These are phyloP conservation scores for Litsea cubeba DNA, from an alignment of 164 flowering plant genomes.

Conservation along the genomic window DNA sequence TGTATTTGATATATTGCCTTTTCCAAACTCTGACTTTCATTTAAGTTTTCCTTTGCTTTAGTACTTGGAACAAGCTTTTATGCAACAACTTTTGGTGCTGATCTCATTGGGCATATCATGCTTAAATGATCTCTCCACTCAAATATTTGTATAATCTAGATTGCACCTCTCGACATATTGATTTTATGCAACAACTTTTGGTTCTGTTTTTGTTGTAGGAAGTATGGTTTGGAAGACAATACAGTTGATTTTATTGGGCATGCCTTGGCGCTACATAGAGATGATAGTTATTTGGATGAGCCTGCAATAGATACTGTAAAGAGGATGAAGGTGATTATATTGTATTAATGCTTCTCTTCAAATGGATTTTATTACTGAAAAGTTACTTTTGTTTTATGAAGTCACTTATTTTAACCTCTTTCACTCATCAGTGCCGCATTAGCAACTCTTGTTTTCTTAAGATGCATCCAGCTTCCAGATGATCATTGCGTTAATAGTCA, in stretches of 20 bases:
- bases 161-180: neutral
- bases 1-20: no score
- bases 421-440: neutral
- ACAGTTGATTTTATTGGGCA: slow-evolving; percentile 95
- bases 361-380: neutral
- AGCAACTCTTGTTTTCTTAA: no score
- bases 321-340: slow-evolving; percentile 68
- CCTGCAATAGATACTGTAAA: slow-evolving; percentile 80
- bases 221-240: slow-evolving; percentile 87
- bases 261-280: slow-evolving; percentile 78
- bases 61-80: neutral
- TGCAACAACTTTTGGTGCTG: neutral
- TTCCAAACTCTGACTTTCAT: no score
- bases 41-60: no score
- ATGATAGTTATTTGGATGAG: slow-evolving; percentile 75
- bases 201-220: slow-evolving; percentile 39
- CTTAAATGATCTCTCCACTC: neutral
- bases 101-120: neutral
- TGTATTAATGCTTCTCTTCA: slow-evolving; percentile 1
- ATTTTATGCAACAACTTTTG: neutral
- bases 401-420: neutral
- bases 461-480: no score
- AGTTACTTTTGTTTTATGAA: neutral
- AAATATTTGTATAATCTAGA: neutral
- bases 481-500: no score